These are phyloP conservation scores for Fusarium temperatum DNA, from an alignment of 2,329 filamentous ascomycete genomes.

Conservation along the genomic window DNA sequence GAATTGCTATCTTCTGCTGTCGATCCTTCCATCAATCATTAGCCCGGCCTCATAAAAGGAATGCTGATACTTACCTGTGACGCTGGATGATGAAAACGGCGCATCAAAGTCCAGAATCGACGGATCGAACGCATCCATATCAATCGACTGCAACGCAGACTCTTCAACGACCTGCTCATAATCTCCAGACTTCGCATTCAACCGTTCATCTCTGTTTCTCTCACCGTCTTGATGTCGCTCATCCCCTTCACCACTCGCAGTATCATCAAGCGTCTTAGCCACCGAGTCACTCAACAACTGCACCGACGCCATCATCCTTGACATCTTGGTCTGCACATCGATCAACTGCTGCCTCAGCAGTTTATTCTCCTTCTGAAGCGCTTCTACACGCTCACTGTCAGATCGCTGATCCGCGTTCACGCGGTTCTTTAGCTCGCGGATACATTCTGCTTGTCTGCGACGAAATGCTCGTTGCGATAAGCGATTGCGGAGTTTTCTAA, in stretches of 20 bases:
- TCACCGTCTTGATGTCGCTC: neutral
- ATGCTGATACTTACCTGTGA: neutral
- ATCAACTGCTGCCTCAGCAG: constrained; percentile 41
- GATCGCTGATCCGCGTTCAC: constrained; percentile 37
- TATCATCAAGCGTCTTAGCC: constrained; percentile 36
- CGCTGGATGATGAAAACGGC: neutral
- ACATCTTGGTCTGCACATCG: constrained; percentile 42
- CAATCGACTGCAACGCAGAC: neutral
- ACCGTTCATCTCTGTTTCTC: neutral
- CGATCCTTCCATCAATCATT: neutral
- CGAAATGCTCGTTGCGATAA: constrained; percentile 46
- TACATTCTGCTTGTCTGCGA: constrained; percentile 42
- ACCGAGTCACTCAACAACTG: constrained; percentile 40
- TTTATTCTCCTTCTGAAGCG: constrained; percentile 41
- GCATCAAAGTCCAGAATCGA: constrained; percentile 4
- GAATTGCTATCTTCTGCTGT: neutral
- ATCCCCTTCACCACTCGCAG: neutral
- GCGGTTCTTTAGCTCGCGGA: constrained; percentile 39
- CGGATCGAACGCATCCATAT: neutral
- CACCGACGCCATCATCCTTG: constrained; percentile 37
- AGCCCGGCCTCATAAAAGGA: fast-evolving
- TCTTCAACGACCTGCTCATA: neutral
- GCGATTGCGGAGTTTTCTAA: constrained; percentile 46
- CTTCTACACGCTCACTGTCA: constrained; percentile 35
- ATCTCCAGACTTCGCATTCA: fast-evolving